Evolutionary conservation across 2,329 filamentous ascomycete species (phyloP), one percentile per base, ranked within the genome.

Genomic region (Cryphonectria parasitica): DNA sequence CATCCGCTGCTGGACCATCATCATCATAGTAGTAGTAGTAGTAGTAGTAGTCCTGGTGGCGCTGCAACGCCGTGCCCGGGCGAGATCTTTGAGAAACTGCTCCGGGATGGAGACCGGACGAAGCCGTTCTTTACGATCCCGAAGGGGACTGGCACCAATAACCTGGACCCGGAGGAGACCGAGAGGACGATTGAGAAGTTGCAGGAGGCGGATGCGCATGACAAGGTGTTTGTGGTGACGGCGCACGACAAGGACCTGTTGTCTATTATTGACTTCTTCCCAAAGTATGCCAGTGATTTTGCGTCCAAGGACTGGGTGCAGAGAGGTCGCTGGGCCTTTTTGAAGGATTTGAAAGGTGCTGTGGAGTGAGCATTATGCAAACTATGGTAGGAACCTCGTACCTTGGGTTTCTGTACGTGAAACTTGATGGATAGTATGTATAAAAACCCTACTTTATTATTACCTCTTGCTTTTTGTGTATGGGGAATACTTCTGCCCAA

Each of bases 231-330:
- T 19, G 78, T 86, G 5, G 75, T 83, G 1, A 80, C 85, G 36
- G 83, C 85, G 10, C 85, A 87, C 73, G 85, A 87, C 74, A 77
- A 78, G 54, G 79, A 75, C 69, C 70, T 87, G 62, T 66, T 82
- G 45, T 77, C 79, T 34, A 77, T 84, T 3, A 76, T 85, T 0
- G 83, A 85, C 8, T 83, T 87, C 70, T 89, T 86, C 73, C 86
- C 86, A 0, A 78, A 80, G 66, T 78, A 74, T n/a, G 81, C 82
- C 15, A 84, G 87, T 73, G 79, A 79, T 7, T 88, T 85, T 77
- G 75, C 77, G 70, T 73, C 78, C 69, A 83, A 85, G 73, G 82
- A 80, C 0, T 85, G 83, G 82, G 81, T 77, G n/a, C 74, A 80
- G 64, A 82, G 84, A 72, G 77, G 77, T 1, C 77, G 81, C 45